These are phyloP conservation scores for Cystobasidium ongulense DNA, from an alignment of 768 basidiomycete species.

Conservation along the genomic window DNA sequence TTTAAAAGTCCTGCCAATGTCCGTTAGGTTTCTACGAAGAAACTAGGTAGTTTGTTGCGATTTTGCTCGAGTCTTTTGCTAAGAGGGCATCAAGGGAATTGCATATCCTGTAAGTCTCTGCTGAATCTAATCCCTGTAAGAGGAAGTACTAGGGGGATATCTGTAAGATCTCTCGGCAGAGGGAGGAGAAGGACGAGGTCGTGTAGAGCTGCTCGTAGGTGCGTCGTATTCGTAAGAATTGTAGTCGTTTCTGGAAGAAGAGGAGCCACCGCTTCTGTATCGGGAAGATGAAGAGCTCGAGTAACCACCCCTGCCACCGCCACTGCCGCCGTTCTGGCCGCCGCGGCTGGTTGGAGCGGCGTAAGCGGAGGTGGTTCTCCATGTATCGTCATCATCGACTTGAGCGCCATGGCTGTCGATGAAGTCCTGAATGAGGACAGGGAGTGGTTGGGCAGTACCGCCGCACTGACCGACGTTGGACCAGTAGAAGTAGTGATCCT, in stretches of 20 bases:
- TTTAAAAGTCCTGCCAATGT: no score
- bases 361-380: not conserved
- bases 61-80: no score
- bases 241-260: not conserved
- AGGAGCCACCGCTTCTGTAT: not conserved
- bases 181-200: not conserved
- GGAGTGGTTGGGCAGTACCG: not conserved
- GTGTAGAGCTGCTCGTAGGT: not conserved
- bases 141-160: not conserved
- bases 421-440: constrained; percentile 11
- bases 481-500: constrained; percentile 29
- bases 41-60: no score
- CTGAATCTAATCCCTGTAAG: not conserved
- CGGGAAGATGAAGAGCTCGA: not conserved
- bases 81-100: no score
- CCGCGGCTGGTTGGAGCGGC: not conserved
- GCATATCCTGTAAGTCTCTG: not conserved
- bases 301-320: not conserved
- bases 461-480: constrained; percentile 24
- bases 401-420: not conserved
- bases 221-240: not conserved
- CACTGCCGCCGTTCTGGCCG: not conserved
- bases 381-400: not conserved
- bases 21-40: no score
- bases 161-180: not conserved